Evolutionary conservation across 345 rosid species (phyloP).

Genomic region (Populus deltoides): DNA sequence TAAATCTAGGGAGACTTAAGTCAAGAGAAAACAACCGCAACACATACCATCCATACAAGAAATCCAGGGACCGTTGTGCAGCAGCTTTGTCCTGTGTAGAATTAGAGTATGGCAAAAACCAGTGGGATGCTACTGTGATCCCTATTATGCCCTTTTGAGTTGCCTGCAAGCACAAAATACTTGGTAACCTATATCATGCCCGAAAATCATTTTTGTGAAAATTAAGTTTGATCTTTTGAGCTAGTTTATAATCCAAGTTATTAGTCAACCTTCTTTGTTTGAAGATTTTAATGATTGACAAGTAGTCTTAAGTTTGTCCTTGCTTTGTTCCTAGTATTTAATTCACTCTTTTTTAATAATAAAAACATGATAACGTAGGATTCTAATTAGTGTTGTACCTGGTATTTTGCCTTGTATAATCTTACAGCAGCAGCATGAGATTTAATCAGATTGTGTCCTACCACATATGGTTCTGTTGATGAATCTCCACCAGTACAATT

Average conservation of each 20-base stretch:
- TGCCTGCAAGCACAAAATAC: slow-evolving; percentile 16
- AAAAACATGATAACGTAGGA: too few species aligned
- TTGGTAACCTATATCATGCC: not conserved
- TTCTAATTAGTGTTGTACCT: not conserved
- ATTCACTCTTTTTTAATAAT: too few species aligned
- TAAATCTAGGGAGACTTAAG: not conserved
- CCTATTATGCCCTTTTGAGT: slow-evolving; percentile 50
- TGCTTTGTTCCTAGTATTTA: too few species aligned
- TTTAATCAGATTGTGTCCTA: slow-evolving; percentile 26
- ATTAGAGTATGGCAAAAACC: slow-evolving; percentile 43
- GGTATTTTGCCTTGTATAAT: slow-evolving; percentile 28
- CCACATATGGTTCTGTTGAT: slow-evolving; percentile 31
- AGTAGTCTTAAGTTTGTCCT: too few species aligned
- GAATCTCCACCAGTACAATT: slow-evolving; percentile 26
- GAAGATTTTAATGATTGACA: too few species aligned
- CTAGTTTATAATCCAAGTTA: too few species aligned
- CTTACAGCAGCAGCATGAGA: slow-evolving; percentile 33
- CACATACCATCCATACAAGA: slow-evolving; percentile 38
- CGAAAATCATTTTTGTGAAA: not conserved
- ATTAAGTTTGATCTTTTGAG: too few species aligned
- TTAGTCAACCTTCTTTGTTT: too few species aligned
- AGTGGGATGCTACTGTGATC: slow-evolving; percentile 29
- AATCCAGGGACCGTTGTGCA: slow-evolving; percentile 34
- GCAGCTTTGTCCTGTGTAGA: slow-evolving; percentile 30
- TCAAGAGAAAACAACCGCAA: too few species aligned